Conservation (phyloP, 108 stramenopile species). For the Skeletonema costatum region DNA sequence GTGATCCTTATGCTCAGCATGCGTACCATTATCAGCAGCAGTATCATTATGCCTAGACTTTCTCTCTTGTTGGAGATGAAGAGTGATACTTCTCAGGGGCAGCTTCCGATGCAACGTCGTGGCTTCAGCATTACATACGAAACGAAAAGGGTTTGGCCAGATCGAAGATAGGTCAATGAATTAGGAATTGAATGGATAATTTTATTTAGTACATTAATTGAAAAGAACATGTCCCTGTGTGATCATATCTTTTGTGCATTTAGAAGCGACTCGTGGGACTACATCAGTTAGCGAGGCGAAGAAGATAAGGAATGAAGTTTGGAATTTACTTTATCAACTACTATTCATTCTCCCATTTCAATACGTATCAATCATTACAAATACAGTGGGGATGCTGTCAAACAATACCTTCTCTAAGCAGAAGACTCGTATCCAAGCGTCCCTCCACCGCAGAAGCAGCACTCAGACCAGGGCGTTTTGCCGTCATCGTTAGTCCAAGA, state of each 20-base stretch:
- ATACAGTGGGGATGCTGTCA: neutral
- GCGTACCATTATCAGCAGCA: slow-evolving; percentile 44
- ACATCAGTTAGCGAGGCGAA: neutral
- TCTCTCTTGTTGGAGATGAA: neutral
- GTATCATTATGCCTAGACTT: slow-evolving; percentile 40
- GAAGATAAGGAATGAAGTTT: neutral
- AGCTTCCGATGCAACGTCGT: neutral
- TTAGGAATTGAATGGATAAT: slow-evolving; percentile 1
- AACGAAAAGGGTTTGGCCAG: neutral
- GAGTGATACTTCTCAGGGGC: neutral
- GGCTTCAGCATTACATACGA: neutral
- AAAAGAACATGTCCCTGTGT: neutral
- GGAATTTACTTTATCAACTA: neutral
- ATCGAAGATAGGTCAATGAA: neutral
- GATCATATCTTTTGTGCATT: too few relatives aligned
- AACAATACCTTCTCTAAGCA: neutral
- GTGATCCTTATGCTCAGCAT: slow-evolving; percentile 44
- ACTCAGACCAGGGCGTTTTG: too few relatives aligned
- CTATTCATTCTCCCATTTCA: neutral
- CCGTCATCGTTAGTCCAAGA: neutral
- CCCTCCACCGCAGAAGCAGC: neutral
- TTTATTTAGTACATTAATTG: neutral
- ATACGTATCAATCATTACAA: neutral
- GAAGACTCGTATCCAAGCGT: neutral
- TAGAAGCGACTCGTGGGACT: too few relatives aligned